phyloP scores from a whole-genome alignment of 805 yeast genomes.

The Maudiozyma saulgeensis region DNA sequence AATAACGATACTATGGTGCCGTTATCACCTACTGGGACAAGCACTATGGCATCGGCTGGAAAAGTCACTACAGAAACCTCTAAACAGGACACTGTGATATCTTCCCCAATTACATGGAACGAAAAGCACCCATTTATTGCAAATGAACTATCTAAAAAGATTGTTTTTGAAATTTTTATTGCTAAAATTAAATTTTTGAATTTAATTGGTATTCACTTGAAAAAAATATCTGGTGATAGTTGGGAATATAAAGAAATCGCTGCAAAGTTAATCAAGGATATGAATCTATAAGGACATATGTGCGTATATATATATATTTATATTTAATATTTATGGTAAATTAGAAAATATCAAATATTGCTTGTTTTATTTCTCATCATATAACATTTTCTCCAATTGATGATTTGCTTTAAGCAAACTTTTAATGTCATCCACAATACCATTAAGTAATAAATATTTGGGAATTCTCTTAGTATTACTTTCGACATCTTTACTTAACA shows the following conservation, averaged over 20 bases:
- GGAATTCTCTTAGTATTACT: conserved; percentile 22
- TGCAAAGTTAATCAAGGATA: conserved; percentile 54
- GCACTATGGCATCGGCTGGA: background rate
- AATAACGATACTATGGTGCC: background rate
- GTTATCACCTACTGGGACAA: background rate
- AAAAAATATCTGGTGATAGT: conserved; percentile 85
- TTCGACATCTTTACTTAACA: conserved; percentile 11
- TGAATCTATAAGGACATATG: background rate
- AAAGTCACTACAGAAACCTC: background rate
- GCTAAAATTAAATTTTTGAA: conserved; percentile 89
- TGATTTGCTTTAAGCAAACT: conserved; percentile 21
- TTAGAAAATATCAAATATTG: background rate
- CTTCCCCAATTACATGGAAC: background rate
- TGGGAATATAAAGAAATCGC: conserved; percentile 93
- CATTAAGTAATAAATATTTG: conserved; percentile 24
- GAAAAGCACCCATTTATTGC: background rate
- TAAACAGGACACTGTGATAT: background rate
- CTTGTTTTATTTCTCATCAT: background rate
- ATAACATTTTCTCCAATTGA: conserved; percentile 12
- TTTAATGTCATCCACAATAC: conserved; percentile 25
- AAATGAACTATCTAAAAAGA: conserved; percentile 40
- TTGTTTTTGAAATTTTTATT: conserved; percentile 82
- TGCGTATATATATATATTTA: background rate
- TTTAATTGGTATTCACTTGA: conserved; percentile 88
- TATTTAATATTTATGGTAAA: background rate